Evolutionary conservation across 208 protist genomes (phyloP), one percentile per base, ranked within the genome.

Genomic region (Trypanosoma lewisi): DNA sequence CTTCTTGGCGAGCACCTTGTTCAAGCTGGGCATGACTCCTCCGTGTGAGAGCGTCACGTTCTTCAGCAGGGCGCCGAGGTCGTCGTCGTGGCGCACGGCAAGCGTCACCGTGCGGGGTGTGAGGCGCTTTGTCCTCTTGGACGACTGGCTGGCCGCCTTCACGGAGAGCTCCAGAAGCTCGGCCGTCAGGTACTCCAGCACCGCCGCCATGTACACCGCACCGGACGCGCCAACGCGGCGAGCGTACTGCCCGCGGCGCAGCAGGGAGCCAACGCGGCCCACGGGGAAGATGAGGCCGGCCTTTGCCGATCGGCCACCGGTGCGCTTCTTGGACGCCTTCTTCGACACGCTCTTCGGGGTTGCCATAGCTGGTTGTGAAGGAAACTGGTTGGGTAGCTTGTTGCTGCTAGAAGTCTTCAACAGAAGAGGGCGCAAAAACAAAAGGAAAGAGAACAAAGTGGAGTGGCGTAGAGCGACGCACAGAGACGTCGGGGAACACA

Each of bases 261-360:
- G 82, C 65, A 97, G 79, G 57, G 95, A 85, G 78, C 98, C 96
- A 41, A 99, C 84, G 83, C 98, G 94, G 71, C 98, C 98, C 23
- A 99, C 98, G 45, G 98, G 98, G 89, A 99, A 99, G 83, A 98
- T 96, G 37, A 99, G 95, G 39, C 97, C 97, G 12, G 98, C 98
- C 83, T 94, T 95, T 36, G 78, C 82, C 63, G 97, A 99, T 67
- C 93, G 88, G 37, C 92, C 88, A 51, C 77, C 70, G 36, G 70
- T 63, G 53, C 67, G 57, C 85, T 97, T 87, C 73, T 73, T 77
- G 62, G 78, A 70, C 34, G 80, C 75, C 84, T 91, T 87, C 80
- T 91, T 91, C 27, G 25, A n/a, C 34, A 76, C 63, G 57, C 73
- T 73, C 71, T 74, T 75, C 47, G 81, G 85, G 44, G 85, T 85